A percentile compares a stretch with the other conserved stretches of the same genome.
phyloP scores from a whole-genome alignment of 495 filamentous ascomycete species.

The Penicillium robsamsonii region DNA sequence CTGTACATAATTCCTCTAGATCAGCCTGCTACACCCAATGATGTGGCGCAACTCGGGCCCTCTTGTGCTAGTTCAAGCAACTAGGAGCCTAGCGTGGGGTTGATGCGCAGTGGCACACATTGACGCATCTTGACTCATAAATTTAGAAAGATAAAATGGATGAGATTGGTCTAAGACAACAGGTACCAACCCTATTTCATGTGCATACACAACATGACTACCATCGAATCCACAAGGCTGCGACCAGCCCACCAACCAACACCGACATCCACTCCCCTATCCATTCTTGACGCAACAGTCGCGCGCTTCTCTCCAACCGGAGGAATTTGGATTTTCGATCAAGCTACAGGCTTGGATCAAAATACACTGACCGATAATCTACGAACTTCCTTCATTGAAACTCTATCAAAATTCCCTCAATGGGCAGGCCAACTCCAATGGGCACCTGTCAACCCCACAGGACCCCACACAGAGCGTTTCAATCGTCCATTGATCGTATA shows the following conservation, averaged over 20 bases:
- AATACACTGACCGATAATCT: constrained; percentile 19
- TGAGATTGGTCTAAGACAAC: not conserved
- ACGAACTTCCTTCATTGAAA: constrained; percentile 23
- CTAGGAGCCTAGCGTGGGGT: not conserved
- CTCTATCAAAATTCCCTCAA: constrained; percentile 34
- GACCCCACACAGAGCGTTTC: constrained; percentile 31
- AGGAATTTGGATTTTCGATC: constrained; percentile 29
- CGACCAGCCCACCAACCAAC: not conserved
- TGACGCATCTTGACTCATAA: constrained; percentile 3
- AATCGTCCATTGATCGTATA: constrained; percentile 29
- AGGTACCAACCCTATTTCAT: not conserved
- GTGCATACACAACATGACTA: not conserved
- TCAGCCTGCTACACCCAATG: not conserved
- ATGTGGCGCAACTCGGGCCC: not conserved
- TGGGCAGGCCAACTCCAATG: constrained; percentile 29
- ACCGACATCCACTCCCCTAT: constrained; percentile 19
- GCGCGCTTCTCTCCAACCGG: constrained; percentile 22
- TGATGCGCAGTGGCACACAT: not conserved
- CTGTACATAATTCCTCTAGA: not conserved
- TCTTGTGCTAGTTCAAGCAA: not conserved
- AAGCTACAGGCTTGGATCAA: not conserved
- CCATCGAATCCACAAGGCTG: constrained; percentile 3
- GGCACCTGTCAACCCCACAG: constrained; percentile 3
- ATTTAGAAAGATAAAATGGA: not conserved
- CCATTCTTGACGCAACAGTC: constrained; percentile 33